Base-by-base conservation (phyloP, 139 green algal genomes). In the Nannochloris sp. region DNA sequence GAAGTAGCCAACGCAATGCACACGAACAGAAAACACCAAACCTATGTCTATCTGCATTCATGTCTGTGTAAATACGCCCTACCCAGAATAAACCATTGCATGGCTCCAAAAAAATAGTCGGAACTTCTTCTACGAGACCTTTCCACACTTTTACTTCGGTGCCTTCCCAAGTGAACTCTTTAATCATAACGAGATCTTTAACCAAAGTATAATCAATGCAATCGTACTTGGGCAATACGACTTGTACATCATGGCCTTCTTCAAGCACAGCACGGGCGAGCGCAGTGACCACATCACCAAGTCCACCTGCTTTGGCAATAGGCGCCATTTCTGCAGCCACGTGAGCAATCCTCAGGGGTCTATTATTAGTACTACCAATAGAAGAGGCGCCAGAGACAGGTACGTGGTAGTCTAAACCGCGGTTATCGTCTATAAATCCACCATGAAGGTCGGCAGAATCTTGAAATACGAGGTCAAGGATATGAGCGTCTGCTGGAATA, bases 271-370 rank as follows among this genome's bases (percentile, higher is more conserved):
- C 81, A 4, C 85, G 77, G 2, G 74, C 85, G 62, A 98, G 79
- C 4, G 81, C 81, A 6, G 92, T 96, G 29, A 97, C 92, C 35
- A 98, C 92, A 67, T 98, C 92, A 15, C 87, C 92, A 73, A 98
- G 87, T 34, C 92, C 92, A 14, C 92, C 92, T 35, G 95, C 70
- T 87, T 99, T 99, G 29, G 90, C 90, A 64, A 99, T 95, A 32
- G 95, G 95, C 36, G 95, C 95, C 94, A 98, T 98, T 80, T 99
- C 93, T 2, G 96, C 86, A 3, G 92, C 84, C 4, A 99, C 74
- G 75, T 99, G 94, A 9, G 91, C 79, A 3, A 98, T 69, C 61
- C 81, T 80, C 60, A 98, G 81, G 15, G 72, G 68, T 67, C 79
- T 75, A 66, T 79, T 38, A 14, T 61, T 35, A 8, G 61, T 73